Conservation (phyloP, 768 basidiomycete species). For the Sarcomyxa edulis region DNA sequence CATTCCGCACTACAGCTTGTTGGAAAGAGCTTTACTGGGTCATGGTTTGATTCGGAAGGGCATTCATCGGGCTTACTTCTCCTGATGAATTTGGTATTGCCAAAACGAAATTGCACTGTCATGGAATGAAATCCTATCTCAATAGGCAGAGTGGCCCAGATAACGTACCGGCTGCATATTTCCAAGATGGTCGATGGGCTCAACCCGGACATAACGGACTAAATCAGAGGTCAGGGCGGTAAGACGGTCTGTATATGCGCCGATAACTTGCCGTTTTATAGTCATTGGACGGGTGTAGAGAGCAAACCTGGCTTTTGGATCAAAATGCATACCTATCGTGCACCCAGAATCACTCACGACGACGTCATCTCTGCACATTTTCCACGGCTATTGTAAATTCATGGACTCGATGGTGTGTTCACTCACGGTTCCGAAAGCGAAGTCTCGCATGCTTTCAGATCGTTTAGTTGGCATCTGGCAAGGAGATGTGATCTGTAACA, state of each 20-base stretch:
- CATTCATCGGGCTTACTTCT: slow-evolving; percentile 61
- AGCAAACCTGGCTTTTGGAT: background rate
- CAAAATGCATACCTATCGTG: background rate
- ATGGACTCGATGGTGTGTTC: background rate
- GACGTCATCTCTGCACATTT: slow-evolving; percentile 48
- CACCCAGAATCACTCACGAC: slow-evolving; percentile 41
- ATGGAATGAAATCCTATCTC: background rate
- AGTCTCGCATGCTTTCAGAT: slow-evolving; percentile 67
- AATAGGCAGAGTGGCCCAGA: background rate
- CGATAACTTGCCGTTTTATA: slow-evolving; percentile 70
- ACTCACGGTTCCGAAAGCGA: slow-evolving; percentile 72
- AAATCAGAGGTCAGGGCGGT: background rate
- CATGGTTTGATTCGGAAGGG: slow-evolving; percentile 1
- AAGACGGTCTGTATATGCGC: slow-evolving; percentile 27
- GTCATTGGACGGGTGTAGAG: slow-evolving; percentile 81
- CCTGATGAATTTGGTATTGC: slow-evolving; percentile 88
- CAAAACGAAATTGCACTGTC: slow-evolving; percentile 80
- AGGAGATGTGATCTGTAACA: background rate
- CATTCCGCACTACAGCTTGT: slow-evolving; percentile 73
- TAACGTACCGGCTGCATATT: slow-evolving; percentile 67
- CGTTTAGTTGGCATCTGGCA: background rate
- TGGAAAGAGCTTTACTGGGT: slow-evolving; percentile 80
- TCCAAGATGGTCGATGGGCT: slow-evolving; percentile 73
- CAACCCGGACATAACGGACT: slow-evolving; percentile 85
- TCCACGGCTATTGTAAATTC: slow-evolving; percentile 3